Base-by-base conservation (phyloP, 1,284 basidiomycete species). In the Neolentinus lepideus region DNA sequence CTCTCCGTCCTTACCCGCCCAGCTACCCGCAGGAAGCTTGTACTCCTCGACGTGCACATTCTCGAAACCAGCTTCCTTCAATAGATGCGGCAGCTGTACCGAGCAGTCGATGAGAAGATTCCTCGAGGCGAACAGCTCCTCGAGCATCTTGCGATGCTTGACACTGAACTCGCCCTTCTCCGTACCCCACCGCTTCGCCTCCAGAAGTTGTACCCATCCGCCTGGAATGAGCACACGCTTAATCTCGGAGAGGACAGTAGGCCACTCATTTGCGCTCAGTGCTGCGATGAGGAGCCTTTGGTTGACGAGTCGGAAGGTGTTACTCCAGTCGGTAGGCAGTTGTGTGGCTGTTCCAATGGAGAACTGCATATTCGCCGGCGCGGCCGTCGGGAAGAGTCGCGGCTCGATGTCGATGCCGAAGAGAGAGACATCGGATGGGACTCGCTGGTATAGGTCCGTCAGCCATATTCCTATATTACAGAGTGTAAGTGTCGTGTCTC, bases 121-220 rank as follows among this genome's bases (percentile, higher is more conserved):
- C 26, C 58, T 63, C 25, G 55, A 55, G 24, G 36, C 52, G 50
- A 63, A 59, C 27, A 62, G 52, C 24, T 53, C 55, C 19, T 56
- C 51, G 50, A 62, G 53, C 47, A 61, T 48, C 36, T 48, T 11
- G 9, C 26, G 27, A 51, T 60, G 58, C 46, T 56, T 55, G 36
- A 46, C 56, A 8, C 60, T 60, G 4, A 58, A 47, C 6, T 60
- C 51, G 1, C 61, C 57, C 3, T 43, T 21, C 38, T 43, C 38
- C 38, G 60, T 59, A 47, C 57, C 43, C 52, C 60, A 57, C 14
- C 29, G 24, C 14, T 57, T 60, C 36, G 58, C 35, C 56, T 69
- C 66, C 2, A 57, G 55, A 26, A 67, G 57, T 56, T 68, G 67
- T 14, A 67, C 60, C 63, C 63, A 66, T 14, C 67, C 67, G 1